phyloP scores from a whole-genome alignment of 2,329 filamentous ascomycete genomes.

The Beauveria bassiana region DNA sequence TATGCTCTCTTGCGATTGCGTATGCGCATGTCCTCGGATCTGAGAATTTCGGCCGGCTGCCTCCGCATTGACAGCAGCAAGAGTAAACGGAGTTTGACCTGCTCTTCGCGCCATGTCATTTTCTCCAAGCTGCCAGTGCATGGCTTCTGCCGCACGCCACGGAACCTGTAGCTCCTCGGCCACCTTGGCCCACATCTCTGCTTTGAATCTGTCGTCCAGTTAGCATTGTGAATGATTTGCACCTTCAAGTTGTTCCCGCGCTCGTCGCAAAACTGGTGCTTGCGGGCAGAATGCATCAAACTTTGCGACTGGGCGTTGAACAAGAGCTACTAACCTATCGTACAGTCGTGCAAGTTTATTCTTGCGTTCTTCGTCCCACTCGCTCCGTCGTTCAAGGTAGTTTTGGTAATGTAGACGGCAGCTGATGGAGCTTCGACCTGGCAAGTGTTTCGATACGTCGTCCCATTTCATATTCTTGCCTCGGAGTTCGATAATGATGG shows the following conservation, averaged over 20 bases:
- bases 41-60: conserved; percentile 29
- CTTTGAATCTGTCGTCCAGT: conserved; percentile 67
- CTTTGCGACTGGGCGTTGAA: neutral
- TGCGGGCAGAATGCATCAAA: conserved; percentile 15
- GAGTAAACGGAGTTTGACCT: conserved; percentile 77
- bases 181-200: conserved; percentile 96
- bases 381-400: conserved; percentile 83
- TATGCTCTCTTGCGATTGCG: conserved; percentile 39
- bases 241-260: neutral
- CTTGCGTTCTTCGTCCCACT: conserved; percentile 97
- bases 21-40: conserved; percentile 32
- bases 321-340: conserved; percentile 62
- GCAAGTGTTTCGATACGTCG: conserved; percentile 86
- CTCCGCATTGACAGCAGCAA: conserved; percentile 49
- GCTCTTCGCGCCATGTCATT: conserved; percentile 89
- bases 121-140: conserved; percentile 97
- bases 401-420: conserved; percentile 96
- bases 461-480: conserved; percentile 97
- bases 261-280: neutral
- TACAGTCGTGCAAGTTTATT: conserved; percentile 93
- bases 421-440: conserved; percentile 86
- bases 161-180: conserved; percentile 92
- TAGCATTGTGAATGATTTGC: neutral
- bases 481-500: conserved; percentile 85
- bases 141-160: conserved; percentile 91